Evolutionary conservation across 352 stramenopile genomes (phyloP).

Genomic region (Pythium rishiriense): DNA sequence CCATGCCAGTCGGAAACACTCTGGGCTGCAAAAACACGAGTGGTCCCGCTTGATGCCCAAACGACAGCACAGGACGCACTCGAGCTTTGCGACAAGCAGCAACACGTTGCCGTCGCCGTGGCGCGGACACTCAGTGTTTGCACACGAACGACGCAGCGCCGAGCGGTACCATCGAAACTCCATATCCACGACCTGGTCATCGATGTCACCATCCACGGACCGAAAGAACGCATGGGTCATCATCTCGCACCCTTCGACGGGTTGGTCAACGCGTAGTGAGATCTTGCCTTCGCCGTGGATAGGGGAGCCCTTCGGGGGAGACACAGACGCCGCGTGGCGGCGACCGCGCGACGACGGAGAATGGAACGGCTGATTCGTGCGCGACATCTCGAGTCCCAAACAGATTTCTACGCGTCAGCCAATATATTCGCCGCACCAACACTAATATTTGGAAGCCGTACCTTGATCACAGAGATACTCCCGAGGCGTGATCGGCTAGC

Average conservation of each 20-base stretch:
- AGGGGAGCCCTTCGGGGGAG: conserved; percentile 38
- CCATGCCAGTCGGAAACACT: conserved; percentile 48
- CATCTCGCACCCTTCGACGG: conserved; percentile 44
- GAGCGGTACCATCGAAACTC: conserved; percentile 47
- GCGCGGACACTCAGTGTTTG: conserved; percentile 40
- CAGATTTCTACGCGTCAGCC: no score
- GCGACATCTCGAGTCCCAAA: conserved; percentile 6
- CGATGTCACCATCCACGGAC: conserved; percentile 38
- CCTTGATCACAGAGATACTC: not conserved
- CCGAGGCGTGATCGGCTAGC: not conserved
- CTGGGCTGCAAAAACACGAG: conserved; percentile 41
- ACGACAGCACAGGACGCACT: conserved; percentile 44
- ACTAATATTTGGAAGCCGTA: no score
- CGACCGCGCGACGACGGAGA: conserved; percentile 28
- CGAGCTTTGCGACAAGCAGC: conserved; percentile 42
- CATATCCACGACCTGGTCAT: conserved; percentile 44
- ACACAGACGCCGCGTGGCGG: conserved; percentile 28
- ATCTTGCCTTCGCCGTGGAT: conserved; percentile 42
- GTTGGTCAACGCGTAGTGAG: conserved; percentile 49
- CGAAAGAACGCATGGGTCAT: conserved; percentile 49
- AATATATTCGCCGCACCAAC: no score
- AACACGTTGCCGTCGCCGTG: conserved; percentile 45
- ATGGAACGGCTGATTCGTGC: conserved; percentile 9
- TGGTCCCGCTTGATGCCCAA: conserved; percentile 40
- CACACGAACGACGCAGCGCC: conserved; percentile 32